Percentiles rank a stretch among this genome's conserved stretches.
Conservation (phyloP, 768 basidiomycete species). For the Thelephora aurantiotincta region DNA sequence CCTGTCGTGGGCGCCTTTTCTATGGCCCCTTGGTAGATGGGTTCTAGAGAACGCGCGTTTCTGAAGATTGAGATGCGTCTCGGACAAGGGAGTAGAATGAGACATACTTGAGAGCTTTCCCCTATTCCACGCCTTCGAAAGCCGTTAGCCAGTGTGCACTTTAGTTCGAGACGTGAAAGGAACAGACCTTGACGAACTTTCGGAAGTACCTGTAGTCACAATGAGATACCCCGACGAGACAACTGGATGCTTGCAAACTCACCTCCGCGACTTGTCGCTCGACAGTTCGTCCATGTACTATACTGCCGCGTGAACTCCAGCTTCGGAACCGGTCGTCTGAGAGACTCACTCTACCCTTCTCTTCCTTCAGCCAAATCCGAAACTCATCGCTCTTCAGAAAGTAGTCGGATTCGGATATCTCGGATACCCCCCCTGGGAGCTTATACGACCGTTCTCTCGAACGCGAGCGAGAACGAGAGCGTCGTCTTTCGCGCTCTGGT, state of each 20-base stretch:
- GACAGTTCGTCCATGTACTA: slow-evolving; percentile 83
- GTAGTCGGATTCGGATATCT: slow-evolving; percentile 75
- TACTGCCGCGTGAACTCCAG: neutral
- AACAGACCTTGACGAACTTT: slow-evolving; percentile 73
- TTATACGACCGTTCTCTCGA: slow-evolving; percentile 27
- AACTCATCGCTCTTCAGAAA: slow-evolving; percentile 85
- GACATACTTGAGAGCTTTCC: slow-evolving; percentile 53
- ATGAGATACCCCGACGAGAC: slow-evolving; percentile 16
- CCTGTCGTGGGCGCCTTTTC: slow-evolving; percentile 44
- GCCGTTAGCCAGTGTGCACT: slow-evolving; percentile 1
- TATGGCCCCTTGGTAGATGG: neutral
- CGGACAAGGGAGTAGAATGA: neutral
- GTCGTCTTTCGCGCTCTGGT: no score
- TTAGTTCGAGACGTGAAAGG: neutral
- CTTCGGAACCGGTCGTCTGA: slow-evolving; percentile 7
- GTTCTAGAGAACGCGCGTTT: neutral
- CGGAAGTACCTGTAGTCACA: slow-evolving; percentile 59
- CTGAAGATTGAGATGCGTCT: neutral
- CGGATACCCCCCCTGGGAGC: slow-evolving; percentile 41
- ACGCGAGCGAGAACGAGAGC: slow-evolving; percentile 8
- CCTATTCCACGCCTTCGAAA: slow-evolving; percentile 60
- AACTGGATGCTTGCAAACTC: slow-evolving; percentile 13
- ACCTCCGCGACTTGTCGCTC: slow-evolving; percentile 71
- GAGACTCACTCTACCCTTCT: slow-evolving; percentile 37
- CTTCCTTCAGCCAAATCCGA: slow-evolving; percentile 72